These are phyloP conservation scores for Rhizopus sp. DNA, from an alignment of 371 early-diverging fungal species.

Conservation along the genomic window DNA sequence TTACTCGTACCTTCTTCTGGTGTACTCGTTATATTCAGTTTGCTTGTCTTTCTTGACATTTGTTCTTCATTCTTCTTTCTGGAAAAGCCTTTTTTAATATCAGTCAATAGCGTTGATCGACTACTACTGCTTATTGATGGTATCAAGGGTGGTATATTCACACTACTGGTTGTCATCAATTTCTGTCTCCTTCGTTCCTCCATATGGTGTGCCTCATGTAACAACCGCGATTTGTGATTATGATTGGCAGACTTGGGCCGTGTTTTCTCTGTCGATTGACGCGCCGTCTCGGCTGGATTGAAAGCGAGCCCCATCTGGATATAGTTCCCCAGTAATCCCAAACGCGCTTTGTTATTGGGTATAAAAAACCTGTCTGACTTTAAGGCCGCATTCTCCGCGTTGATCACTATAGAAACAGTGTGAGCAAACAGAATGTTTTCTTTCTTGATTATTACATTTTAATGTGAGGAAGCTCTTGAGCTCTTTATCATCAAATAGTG, in stretches of 20 bases:
- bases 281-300: too few species aligned
- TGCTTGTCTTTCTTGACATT: too few species aligned
- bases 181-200: too few species aligned
- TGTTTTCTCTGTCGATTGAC: too few species aligned
- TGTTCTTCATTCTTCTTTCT: neutral
- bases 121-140: too few species aligned
- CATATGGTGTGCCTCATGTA: neutral
- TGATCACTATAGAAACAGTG: conserved; percentile 53
- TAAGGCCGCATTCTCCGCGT: conserved; percentile 77
- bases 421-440: neutral
- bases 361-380: conserved; percentile 65
- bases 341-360: conserved; percentile 56
- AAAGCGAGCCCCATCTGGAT: conserved; percentile 29
- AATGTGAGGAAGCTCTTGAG: conserved; percentile 56
- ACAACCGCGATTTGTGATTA: neutral
- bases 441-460: conserved; percentile 38
- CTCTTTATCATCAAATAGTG: conserved; percentile 51
- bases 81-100: neutral
- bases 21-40: too few species aligned
- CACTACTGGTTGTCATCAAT: too few species aligned
- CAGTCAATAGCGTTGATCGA: neutral
- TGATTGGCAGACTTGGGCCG: neutral
- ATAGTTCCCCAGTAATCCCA: conserved; percentile 42
- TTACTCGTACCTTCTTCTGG: too few species aligned
- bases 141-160: too few species aligned